Percentiles rank a stretch among this genome's conserved stretches.
Evolutionary conservation across 495 filamentous ascomycete genomes (phyloP).

Genomic region (Aspergillus carlsbadensis): DNA sequence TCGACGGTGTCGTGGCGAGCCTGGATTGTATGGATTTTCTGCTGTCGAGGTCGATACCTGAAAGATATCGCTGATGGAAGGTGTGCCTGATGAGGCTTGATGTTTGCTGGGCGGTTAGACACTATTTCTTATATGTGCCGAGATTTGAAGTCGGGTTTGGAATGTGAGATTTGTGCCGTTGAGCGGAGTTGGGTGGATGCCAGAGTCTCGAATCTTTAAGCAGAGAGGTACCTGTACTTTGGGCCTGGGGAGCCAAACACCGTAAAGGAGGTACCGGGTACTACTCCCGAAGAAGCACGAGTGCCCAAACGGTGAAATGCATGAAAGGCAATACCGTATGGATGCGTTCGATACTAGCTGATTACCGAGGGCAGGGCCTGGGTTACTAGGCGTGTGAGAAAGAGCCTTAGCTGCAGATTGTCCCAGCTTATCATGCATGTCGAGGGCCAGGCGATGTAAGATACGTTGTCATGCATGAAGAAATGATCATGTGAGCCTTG

Average conservation of each 20-base stretch:
- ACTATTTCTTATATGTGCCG: not conserved
- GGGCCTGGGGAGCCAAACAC: not conserved
- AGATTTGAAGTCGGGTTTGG: not conserved
- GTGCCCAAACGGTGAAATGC: constrained; percentile 1
- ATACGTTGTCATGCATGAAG: constrained; percentile 38
- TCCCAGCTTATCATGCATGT: constrained; percentile 14
- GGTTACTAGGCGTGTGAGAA: constrained; percentile 7
- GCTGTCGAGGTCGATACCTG: not conserved
- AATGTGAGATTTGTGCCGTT: not conserved
- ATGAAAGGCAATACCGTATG: not conserved
- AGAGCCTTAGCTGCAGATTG: constrained; percentile 10
- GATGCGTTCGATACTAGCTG: not conserved
- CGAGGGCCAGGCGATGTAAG: constrained; percentile 15
- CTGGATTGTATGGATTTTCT: not conserved
- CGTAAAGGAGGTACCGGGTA: constrained; percentile 7
- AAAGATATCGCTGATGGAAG: not conserved
- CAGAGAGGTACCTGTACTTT: constrained; percentile 5
- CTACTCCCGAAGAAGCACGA: not conserved
- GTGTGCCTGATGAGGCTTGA: not conserved
- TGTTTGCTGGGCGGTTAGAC: not conserved
- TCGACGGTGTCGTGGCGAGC: constrained; percentile 2
- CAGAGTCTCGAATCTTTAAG: not conserved
- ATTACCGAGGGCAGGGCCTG: not conserved
- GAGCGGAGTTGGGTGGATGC: not conserved
- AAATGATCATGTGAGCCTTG: constrained; percentile 47